phyloP scores from a whole-genome alignment of 768 basidiomycete genomes.

The Gloeophyllum trabeum region DNA sequence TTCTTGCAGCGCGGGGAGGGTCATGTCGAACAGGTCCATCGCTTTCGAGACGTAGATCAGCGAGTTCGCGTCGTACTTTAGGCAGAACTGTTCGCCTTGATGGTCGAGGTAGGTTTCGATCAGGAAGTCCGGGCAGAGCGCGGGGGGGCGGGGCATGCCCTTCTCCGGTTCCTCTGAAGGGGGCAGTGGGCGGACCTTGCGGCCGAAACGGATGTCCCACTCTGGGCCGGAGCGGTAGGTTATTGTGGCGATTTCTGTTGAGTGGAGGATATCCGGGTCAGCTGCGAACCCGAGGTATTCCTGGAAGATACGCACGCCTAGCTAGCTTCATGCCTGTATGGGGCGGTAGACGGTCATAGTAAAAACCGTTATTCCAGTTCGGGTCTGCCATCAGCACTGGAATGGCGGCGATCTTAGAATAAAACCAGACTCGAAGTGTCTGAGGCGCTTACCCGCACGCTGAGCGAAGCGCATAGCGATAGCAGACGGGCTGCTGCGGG shows the following conservation, averaged over 20 bases:
- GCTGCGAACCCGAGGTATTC: constrained; percentile 6
- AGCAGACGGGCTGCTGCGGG: constrained; percentile 81
- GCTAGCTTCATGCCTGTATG: constrained; percentile 99
- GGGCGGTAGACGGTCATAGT: constrained; percentile 90
- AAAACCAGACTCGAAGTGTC: no score
- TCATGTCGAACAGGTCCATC: constrained; percentile 99
- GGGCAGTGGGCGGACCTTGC: constrained; percentile 44
- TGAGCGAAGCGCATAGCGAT: constrained; percentile 97
- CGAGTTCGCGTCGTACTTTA: constrained; percentile 98
- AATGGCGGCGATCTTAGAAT: constrained; percentile 5
- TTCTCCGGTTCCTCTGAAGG: constrained; percentile 15
- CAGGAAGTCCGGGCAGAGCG: constrained; percentile 91
- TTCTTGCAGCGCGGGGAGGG: constrained; percentile 56
- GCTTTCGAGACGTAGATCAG: constrained; percentile 98
- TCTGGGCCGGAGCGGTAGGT: constrained; percentile 98
- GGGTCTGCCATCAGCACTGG: constrained; percentile 98
- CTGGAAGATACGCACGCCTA: constrained; percentile 52
- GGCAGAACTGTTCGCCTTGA: constrained; percentile 92
- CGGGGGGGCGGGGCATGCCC: constrained; percentile 38
- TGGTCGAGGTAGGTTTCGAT: constrained; percentile 99
- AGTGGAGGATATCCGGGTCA: neutral
- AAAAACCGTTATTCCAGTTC: constrained; percentile 98
- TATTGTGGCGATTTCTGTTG: constrained; percentile 94
- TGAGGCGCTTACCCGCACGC: constrained; percentile 64
- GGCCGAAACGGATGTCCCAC: constrained; percentile 97